Conservation (phyloP, 768 basidiomycete genomes). For the Tremella mesenterica region DNA sequence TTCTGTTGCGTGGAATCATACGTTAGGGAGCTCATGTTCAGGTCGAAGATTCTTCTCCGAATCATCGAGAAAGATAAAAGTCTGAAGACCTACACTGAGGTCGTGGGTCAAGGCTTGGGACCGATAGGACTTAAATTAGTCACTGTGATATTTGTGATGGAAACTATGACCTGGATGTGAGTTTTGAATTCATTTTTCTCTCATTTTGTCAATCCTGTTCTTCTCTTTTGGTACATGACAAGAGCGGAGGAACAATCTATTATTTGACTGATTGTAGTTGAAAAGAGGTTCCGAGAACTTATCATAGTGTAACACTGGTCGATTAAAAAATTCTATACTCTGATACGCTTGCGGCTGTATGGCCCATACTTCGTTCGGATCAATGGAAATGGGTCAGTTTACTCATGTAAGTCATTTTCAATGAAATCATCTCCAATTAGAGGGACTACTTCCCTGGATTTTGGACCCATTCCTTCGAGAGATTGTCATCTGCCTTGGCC, state of each 20-base stretch:
- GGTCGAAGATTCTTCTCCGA: slow-evolving; percentile 32
- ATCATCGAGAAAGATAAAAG: slow-evolving; percentile 37
- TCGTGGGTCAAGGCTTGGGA: slow-evolving; percentile 30
- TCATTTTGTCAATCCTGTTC: background rate
- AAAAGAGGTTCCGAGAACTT: no score
- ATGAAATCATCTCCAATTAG: background rate
- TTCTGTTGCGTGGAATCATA: no score
- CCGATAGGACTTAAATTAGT: slow-evolving; percentile 20
- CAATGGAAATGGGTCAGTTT: slow-evolving; percentile 35
- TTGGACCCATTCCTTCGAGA: no score
- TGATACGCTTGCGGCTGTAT: slow-evolving; percentile 34
- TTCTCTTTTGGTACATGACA: background rate
- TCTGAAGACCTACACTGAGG: slow-evolving; percentile 35
- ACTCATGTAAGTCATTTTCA: slow-evolving; percentile 14
- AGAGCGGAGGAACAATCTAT: no score
- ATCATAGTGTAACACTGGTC: slow-evolving; percentile 29
- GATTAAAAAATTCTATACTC: slow-evolving; percentile 36
- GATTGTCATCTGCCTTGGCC: no score
- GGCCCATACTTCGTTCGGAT: slow-evolving; percentile 24
- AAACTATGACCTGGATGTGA: slow-evolving; percentile 31
- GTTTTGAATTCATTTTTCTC: background rate
- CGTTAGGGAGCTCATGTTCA: slow-evolving; percentile 4
- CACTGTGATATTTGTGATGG: slow-evolving; percentile 28
- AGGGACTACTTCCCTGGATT: no score
- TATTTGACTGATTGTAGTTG: no score